Percentiles rank a stretch among this genome's conserved stretches.
phyloP scores from a whole-genome alignment of 148 eudicot genomes.

The Rhododendron griersonianum region DNA sequence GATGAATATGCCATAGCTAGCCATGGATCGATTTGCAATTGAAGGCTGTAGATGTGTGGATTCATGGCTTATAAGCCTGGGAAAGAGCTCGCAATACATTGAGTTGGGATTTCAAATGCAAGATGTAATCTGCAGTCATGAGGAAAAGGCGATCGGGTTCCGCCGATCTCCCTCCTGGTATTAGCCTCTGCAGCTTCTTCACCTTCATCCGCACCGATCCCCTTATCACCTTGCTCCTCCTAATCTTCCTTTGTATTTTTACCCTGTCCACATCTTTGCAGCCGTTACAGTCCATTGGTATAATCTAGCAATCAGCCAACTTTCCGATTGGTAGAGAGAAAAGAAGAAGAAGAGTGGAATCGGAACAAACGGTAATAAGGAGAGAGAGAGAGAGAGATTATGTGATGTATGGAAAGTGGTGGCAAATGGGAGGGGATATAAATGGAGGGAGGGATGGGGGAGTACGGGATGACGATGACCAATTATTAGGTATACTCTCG shows the following conservation, averaged over 20 bases:
- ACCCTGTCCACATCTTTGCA: background rate
- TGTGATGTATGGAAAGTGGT: background rate
- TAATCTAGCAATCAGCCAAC: background rate
- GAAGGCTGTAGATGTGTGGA: background rate
- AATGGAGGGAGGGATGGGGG: background rate
- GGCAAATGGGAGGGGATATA: background rate
- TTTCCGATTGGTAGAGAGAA: too few species aligned
- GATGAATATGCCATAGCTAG: background rate
- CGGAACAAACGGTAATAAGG: background rate
- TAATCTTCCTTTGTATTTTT: background rate
- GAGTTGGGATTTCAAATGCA: slow-evolving; percentile 54
- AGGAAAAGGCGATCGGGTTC: slow-evolving; percentile 37
- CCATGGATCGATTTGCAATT: background rate
- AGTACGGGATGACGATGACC: too few species aligned
- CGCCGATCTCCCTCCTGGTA: slow-evolving; percentile 48
- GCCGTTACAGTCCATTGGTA: background rate
- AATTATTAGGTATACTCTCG: too few species aligned
- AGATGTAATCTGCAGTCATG: slow-evolving; percentile 48
- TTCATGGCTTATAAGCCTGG: slow-evolving; percentile 17
- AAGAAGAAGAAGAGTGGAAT: background rate
- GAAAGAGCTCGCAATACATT: slow-evolving; percentile 43
- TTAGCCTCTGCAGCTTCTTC: slow-evolving; percentile 42
- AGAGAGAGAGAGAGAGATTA: background rate
- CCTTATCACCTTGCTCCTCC: background rate
- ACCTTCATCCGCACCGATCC: slow-evolving; percentile 38